Base-by-base conservation (phyloP, 2,329 filamentous ascomycete species). In the Trichoderma endophyticum region DNA sequence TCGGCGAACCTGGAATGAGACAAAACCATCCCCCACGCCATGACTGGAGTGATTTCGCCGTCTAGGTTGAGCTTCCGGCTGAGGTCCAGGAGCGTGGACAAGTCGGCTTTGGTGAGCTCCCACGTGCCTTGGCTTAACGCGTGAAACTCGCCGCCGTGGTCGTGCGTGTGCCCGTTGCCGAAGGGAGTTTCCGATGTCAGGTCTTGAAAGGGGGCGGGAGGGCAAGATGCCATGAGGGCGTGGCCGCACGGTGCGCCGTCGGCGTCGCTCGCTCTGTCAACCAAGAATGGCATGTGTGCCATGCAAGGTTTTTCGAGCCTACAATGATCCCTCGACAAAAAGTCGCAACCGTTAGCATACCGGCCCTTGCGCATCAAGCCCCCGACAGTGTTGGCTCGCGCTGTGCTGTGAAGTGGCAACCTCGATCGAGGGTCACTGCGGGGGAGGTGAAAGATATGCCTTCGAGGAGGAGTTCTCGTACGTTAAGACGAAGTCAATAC, bases 221-320 rank as follows among this genome's bases (percentile, higher is more conserved):
- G 95, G 79, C 93, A 97, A 18, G 92, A 93, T 18, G 93, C 93
- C 95, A 98, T 98, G 75, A 98, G 85, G 5, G 93, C 95, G 81
- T 99, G 96, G 54, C 95, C 96, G 75, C 93, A 95, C 56, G 93
- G 86, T 72, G 92, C 89, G 75, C 87, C 87, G 74, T 92, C 91
- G 68, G 87, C 84, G 70, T 89, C 85, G 76, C 80, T 83, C 70
- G 85, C 82, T 76, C 86, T 83, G 77, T 90, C 90, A 76, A 95
- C 85, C 73, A 97, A 86, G 82, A 91, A 93, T 76, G 94, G 93
- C 83, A 95, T 88, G 82, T 97, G 94, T 77, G 94, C 90, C 89
- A 97, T 97, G 86, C 96, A 98, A 67, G 95, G 93, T 80, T 92
- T 92, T 85, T 98, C 95, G 81, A 97, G 92, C 80, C 88, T 93